Percentiles rank a stretch among this genome's conserved stretches.
Conservation (phyloP, 257 asterid species). For the Knoxia roxburghii region DNA sequence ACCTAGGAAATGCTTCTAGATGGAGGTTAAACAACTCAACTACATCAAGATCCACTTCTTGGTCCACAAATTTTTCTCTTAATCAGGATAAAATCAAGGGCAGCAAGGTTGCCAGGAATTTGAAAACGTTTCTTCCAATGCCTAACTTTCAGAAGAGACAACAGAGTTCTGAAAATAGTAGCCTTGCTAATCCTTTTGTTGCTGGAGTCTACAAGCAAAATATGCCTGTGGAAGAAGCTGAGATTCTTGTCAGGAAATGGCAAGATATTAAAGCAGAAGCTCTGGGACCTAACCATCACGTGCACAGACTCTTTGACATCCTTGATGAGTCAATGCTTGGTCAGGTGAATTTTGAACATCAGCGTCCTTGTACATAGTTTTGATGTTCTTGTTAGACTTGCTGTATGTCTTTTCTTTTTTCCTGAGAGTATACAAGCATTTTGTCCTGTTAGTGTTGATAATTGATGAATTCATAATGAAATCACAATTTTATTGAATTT, state of each 20-base stretch:
- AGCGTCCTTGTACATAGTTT: background rate
- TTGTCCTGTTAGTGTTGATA: background rate
- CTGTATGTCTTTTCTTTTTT: background rate
- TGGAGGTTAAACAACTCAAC: slow-evolving; percentile 39
- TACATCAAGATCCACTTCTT: slow-evolving; percentile 33
- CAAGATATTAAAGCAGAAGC: slow-evolving; percentile 84
- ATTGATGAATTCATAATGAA: background rate
- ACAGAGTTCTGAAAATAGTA: slow-evolving; percentile 37
- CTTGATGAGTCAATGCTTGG: slow-evolving; percentile 92
- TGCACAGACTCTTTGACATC: slow-evolving; percentile 54
- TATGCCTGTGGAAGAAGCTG: slow-evolving; percentile 91
- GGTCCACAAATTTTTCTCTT: slow-evolving; percentile 31
- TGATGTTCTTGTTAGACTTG: background rate
- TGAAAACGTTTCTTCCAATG: slow-evolving; percentile 49
- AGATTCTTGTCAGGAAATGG: slow-evolving; percentile 84
- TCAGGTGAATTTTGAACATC: slow-evolving; percentile 54
- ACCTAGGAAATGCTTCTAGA: slow-evolving; percentile 37
- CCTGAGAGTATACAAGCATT: background rate
- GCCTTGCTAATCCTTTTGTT: slow-evolving; percentile 55
- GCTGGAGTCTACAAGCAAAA: slow-evolving; percentile 48
- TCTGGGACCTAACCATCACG: slow-evolving; percentile 77
- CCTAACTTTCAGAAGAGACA: slow-evolving; percentile 32
- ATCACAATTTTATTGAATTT: background rate
- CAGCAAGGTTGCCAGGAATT: slow-evolving; percentile 33
- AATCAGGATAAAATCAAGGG: slow-evolving; percentile 33